These are phyloP conservation scores for Saccharomyces hybrid DNA, from an alignment of 1,139 yeast species.

Conservation along the genomic window DNA sequence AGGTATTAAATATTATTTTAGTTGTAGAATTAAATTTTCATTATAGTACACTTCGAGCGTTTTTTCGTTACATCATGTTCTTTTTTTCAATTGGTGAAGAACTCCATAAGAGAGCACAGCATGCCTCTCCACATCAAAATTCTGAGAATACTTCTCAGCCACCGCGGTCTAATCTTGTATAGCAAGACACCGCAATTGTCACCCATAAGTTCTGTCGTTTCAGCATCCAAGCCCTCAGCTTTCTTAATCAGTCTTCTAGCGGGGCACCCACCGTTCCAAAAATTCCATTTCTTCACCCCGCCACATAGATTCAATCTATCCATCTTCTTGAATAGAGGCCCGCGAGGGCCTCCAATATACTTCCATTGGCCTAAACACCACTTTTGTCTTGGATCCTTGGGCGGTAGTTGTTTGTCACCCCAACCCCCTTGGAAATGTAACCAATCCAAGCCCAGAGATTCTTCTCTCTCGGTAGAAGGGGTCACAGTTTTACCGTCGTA, in stretches of 20 bases:
- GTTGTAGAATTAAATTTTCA: neutral
- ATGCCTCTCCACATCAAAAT: slow-evolving; percentile 61
- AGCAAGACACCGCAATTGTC: slow-evolving; percentile 45
- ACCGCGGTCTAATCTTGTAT: slow-evolving; percentile 40
- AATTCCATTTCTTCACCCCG: slow-evolving; percentile 74
- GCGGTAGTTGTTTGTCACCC: slow-evolving; percentile 70
- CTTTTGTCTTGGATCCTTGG: slow-evolving; percentile 63
- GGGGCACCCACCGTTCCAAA: slow-evolving; percentile 55
- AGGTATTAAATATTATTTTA: neutral
- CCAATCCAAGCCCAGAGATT: slow-evolving; percentile 60
- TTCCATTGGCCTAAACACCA: slow-evolving; percentile 84
- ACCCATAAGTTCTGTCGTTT: slow-evolving; percentile 47
- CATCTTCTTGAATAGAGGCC: slow-evolving; percentile 74
- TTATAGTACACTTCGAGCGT: neutral
- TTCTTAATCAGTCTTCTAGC: slow-evolving; percentile 60
- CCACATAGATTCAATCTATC: slow-evolving; percentile 66
- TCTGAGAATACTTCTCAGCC: slow-evolving; percentile 41
- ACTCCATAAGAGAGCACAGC: slow-evolving; percentile 50
- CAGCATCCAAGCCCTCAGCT: slow-evolving; percentile 67
- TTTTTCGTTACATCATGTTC: neutral
- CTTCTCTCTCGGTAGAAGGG: slow-evolving; percentile 39
- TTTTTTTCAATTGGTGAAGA: slow-evolving; percentile 24
- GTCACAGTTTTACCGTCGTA: slow-evolving; percentile 36
- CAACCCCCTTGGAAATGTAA: slow-evolving; percentile 69
- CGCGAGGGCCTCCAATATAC: slow-evolving; percentile 83